A percentile compares a stretch with the other conserved stretches of the same genome.
Conservation (phyloP, 768 basidiomycete genomes). For the Coprinellus aureogranulatus region DNA sequence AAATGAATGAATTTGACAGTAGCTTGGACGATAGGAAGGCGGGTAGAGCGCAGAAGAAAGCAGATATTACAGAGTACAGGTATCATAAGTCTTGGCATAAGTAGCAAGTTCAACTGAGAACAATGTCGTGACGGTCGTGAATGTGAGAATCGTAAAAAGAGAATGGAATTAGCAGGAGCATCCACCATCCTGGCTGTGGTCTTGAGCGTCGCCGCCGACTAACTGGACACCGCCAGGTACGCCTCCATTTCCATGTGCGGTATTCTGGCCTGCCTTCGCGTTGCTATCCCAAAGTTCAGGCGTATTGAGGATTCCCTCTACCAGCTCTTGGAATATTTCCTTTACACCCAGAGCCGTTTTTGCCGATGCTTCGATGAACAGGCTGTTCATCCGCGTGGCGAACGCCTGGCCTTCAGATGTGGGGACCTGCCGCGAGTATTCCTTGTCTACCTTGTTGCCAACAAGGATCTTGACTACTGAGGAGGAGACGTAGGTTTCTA, state of each 20-base stretch:
- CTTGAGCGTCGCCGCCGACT: conserved; percentile 31
- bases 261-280: conserved; percentile 25
- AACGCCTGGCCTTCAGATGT: conserved; percentile 76
- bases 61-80: no score
- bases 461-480: conserved; percentile 94
- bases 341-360: conserved; percentile 85
- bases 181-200: conserved; percentile 14
- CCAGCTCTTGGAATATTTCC: conserved; percentile 71
- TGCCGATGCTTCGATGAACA: conserved; percentile 91
- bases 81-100: no score
- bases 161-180: conserved; percentile 28
- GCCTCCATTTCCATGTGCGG: conserved; percentile 43
- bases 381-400: conserved; percentile 74
- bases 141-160: background rate
- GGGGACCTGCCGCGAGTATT: conserved; percentile 86
- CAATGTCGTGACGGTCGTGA: no score
- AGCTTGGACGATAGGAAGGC: no score
- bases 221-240: conserved; percentile 51
- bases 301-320: conserved; percentile 78
- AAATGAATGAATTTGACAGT: no score
- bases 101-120: no score
- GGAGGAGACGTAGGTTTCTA: conserved; percentile 86
- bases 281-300: conserved; percentile 70
- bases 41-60: no score
- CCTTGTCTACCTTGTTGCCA: conserved; percentile 94